These are phyloP conservation scores for Lagerstroemia speciosa DNA, from an alignment of 345 rosid genomes.

Conservation along the genomic window DNA sequence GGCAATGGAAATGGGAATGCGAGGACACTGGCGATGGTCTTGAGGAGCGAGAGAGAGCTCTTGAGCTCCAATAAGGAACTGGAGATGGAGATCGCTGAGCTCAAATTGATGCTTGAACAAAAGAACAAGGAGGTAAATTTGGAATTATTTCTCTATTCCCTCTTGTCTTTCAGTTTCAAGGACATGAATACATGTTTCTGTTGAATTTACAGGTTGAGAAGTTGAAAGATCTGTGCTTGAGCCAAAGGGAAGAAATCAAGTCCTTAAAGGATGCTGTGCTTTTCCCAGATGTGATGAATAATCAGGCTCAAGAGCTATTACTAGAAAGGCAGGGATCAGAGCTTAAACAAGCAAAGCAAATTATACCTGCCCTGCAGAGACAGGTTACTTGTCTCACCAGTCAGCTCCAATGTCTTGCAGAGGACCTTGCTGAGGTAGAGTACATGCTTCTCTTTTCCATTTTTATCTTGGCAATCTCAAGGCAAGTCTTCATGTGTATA, in stretches of 20 bases:
- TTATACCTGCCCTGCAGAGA: constrained; percentile 68
- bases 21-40: constrained; percentile 81
- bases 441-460: neutral
- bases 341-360: constrained; percentile 67
- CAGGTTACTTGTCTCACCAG: constrained; percentile 86
- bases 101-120: constrained; percentile 43
- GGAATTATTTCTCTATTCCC: neutral
- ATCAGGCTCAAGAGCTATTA: constrained; percentile 41
- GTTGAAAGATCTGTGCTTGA: constrained; percentile 81
- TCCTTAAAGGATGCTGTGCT: constrained; percentile 57
- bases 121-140: constrained; percentile 60
- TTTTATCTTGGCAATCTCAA: neutral
- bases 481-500: neutral
- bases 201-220: constrained; percentile 63
- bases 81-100: constrained; percentile 47
- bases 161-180: neutral
- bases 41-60: constrained; percentile 88
- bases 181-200: neutral
- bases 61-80: constrained; percentile 59
- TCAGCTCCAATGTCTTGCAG: constrained; percentile 72
- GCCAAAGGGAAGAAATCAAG: constrained; percentile 85
- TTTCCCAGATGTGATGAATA: constrained; percentile 68
- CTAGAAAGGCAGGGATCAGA: constrained; percentile 57
- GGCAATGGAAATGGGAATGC: constrained; percentile 51
- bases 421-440: constrained; percentile 71